Evolutionary conservation across 2,329 filamentous ascomycete genomes (phyloP), one percentile per base, ranked within the genome.

Genomic region (Fusarium sp.): DNA sequence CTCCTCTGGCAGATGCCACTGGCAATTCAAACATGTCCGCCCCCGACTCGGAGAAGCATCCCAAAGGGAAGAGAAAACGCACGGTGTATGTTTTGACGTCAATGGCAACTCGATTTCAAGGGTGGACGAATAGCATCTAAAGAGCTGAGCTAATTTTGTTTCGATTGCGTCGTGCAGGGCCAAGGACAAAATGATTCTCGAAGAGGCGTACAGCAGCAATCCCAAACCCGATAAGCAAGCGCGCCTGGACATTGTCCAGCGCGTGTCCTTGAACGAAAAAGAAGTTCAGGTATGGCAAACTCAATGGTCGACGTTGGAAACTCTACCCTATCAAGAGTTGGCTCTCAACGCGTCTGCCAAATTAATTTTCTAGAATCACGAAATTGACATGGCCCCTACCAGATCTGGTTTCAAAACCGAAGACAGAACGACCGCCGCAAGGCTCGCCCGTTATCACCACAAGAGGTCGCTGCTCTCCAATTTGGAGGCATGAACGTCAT

Each of bases 341-440:
- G 30, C 30, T 47, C 49, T 30, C 52, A 32, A 66, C 66, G 68
- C 73, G 61, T 74, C 57, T 67, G 57, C 24, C 45, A 57, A 46
- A 47, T 53, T 55, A 18, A 22, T 41, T 53, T 29, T 53, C 7
- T 34, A 52, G 44, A 61, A 69, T 22, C 47, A 67, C 40, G 30
- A 53, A 52, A 63, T 72, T 74, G 52, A 74, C 68, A 61, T 53
- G 18, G 40, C 42, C 27, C 58, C 24, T 47, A 51, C n/a, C 62
- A 98, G 95, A 97, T 98, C 75, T 98, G 95, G 95, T 98, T 98
- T 82, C 95, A 98, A 77, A 98, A 98, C 77, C 90, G 94, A 77
- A 88, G 95, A 71, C 95, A 98, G 80, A 97, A 97, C 80, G 93
- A 97, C 79, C 89, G 95, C 74, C 89, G 95, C 72, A 97, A 95